phyloP scores from a whole-genome alignment of 768 basidiomycete species.

The Termitomyces sp. region DNA sequence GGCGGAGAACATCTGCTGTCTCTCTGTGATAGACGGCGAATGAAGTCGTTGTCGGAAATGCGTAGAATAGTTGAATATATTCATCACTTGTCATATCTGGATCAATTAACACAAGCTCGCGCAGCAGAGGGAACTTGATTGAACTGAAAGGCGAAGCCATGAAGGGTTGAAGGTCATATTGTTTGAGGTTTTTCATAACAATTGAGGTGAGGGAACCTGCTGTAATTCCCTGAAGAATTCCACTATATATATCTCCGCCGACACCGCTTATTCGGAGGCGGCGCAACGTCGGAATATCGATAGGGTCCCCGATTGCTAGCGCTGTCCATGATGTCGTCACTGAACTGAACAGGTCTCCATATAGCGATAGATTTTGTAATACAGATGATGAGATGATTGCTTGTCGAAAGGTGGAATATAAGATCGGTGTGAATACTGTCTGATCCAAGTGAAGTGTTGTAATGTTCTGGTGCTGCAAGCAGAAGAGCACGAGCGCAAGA shows the following conservation, averaged over 20 bases:
- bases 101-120: slow-evolving; percentile 37
- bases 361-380: slow-evolving; percentile 42
- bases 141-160: slow-evolving; percentile 21
- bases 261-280: slow-evolving; percentile 42
- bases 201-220: slow-evolving; percentile 41
- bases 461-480: slow-evolving; percentile 35
- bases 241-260: slow-evolving; percentile 35
- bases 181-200: slow-evolving; percentile 40
- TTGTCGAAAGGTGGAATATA: slow-evolving; percentile 31
- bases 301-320: slow-evolving; percentile 19
- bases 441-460: slow-evolving; percentile 47
- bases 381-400: slow-evolving; percentile 33
- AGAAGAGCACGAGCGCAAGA: slow-evolving; percentile 40
- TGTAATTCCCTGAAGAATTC: slow-evolving; percentile 36
- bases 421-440: slow-evolving; percentile 33
- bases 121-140: slow-evolving; percentile 33
- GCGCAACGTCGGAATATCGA: slow-evolving; percentile 35
- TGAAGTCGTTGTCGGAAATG: slow-evolving; percentile 32
- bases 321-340: slow-evolving; percentile 22
- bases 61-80: slow-evolving; percentile 29
- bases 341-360: slow-evolving; percentile 38
- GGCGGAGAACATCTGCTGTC: slow-evolving; percentile 26
- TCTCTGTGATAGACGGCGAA: slow-evolving; percentile 27
- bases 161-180: slow-evolving; percentile 40
- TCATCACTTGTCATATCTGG: slow-evolving; percentile 36